Conservation (phyloP, 169 alveolate genomes). For the Cardiosporidium cionae region DNA sequence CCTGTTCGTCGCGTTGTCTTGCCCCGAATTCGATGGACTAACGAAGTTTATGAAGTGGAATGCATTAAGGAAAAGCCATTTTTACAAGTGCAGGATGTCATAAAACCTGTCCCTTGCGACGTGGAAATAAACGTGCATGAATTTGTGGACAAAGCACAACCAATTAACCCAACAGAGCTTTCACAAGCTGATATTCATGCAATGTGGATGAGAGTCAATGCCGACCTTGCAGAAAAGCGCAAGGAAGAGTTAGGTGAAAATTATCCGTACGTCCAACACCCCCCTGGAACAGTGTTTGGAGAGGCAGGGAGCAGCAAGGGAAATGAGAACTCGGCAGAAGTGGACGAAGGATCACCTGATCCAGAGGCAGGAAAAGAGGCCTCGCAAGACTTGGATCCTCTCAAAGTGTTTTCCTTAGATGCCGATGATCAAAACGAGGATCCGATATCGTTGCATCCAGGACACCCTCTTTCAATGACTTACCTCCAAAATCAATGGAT, state of each 20-base stretch:
- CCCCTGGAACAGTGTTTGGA: slow-evolving; percentile 35
- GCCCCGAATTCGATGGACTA: slow-evolving; percentile 66
- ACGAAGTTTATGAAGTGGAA: slow-evolving; percentile 67
- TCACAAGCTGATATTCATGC: slow-evolving; percentile 75
- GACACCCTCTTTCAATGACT: slow-evolving; percentile 58
- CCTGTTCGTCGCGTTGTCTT: slow-evolving; percentile 67
- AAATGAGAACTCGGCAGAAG: slow-evolving; percentile 18
- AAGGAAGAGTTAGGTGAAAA: slow-evolving; percentile 38
- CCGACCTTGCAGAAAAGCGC: slow-evolving; percentile 51
- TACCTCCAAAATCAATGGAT: slow-evolving; percentile 58
- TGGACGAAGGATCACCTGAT: not conserved
- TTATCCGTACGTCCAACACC: slow-evolving; percentile 33
- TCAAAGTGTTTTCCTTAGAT: slow-evolving; percentile 17
- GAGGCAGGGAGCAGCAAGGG: slow-evolving; percentile 29
- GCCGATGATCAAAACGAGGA: slow-evolving; percentile 31
- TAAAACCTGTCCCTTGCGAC: slow-evolving; percentile 69
- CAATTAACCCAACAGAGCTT: slow-evolving; percentile 67
- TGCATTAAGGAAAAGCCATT: slow-evolving; percentile 68
- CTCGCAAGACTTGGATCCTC: not conserved
- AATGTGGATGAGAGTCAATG: slow-evolving; percentile 77
- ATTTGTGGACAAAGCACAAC: slow-evolving; percentile 58
- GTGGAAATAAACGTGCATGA: slow-evolving; percentile 61
- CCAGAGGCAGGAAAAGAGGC: not conserved
- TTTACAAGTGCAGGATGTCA: slow-evolving; percentile 60
- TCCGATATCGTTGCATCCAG: slow-evolving; percentile 54